A percentile compares a stretch with the other conserved stretches of the same genome.
Conservation (phyloP, 2,329 filamentous ascomycete species). For the Lomentospora prolificans region DNA sequence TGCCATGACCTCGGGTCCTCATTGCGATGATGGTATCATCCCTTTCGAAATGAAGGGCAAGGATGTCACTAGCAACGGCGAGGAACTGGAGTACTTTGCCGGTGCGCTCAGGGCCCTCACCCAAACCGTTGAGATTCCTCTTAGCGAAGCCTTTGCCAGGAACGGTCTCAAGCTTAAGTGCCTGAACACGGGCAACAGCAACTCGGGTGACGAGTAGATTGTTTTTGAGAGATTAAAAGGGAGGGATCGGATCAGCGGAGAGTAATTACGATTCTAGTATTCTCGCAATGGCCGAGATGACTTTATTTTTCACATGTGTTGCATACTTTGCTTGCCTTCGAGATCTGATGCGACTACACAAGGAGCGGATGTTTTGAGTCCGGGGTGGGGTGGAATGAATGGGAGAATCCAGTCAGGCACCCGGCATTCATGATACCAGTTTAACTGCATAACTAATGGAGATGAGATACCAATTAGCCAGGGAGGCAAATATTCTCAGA, state of each 20-base stretch:
- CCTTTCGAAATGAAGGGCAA: conserved; percentile 45
- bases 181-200: neutral
- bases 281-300: neutral
- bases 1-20: conserved; percentile 29
- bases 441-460: neutral
- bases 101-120: conserved; percentile 41
- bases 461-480: neutral
- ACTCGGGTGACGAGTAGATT: neutral
- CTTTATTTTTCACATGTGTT: neutral
- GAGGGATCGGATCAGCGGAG: neutral
- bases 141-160: conserved; percentile 25
- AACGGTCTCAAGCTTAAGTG: neutral
- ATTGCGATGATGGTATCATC: conserved; percentile 44
- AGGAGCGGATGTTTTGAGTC: neutral
- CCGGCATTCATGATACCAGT: neutral
- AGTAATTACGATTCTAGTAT: neutral
- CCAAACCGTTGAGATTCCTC: conserved; percentile 42
- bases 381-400: neutral
- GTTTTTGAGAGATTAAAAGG: neutral
- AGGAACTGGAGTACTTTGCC: conserved; percentile 46
- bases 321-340: neutral
- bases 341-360: neutral
- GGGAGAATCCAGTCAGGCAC: neutral
- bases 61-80: conserved; percentile 38
- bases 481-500: neutral